Percentiles rank a stretch among this genome's conserved stretches.
Evolutionary conservation across 1,284 basidiomycete species (phyloP).

Genomic region (Naganishia cerealis): DNA sequence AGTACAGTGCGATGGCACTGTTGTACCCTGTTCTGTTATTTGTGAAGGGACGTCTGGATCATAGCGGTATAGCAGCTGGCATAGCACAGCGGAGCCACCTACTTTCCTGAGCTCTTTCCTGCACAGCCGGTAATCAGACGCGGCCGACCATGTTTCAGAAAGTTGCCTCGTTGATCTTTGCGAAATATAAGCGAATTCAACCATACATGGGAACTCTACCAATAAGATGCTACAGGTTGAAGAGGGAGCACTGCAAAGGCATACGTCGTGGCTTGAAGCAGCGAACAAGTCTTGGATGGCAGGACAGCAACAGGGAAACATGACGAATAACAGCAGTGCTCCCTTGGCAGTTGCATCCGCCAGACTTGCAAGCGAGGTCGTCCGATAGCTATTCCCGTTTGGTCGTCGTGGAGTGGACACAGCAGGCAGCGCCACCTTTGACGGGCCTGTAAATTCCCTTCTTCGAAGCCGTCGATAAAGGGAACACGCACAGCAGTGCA

Average conservation of each 20-base stretch:
- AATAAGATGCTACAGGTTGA: no score
- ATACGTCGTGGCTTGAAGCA: not conserved
- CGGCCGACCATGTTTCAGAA: not conserved
- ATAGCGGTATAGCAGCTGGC: no score
- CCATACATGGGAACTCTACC: not conserved
- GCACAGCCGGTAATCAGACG: not conserved
- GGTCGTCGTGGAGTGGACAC: no score
- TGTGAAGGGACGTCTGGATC: not conserved
- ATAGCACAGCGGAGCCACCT: not conserved
- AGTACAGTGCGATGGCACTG: no score
- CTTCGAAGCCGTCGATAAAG: conserved; percentile 4
- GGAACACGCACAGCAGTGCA: not conserved
- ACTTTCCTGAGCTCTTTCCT: not conserved
- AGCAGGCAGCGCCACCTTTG: no score
- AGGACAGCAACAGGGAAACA: not conserved
- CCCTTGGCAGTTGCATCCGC: no score
- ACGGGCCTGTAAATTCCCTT: not conserved
- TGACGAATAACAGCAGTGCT: not conserved
- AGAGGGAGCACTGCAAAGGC: not conserved
- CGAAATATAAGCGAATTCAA: not conserved
- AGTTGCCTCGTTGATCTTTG: not conserved
- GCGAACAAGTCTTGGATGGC: not conserved
- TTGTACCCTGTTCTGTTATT: not conserved
- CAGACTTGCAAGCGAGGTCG: no score
- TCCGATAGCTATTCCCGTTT: not conserved